These are phyloP conservation scores for Dujonia santamariae DNA, from an alignment of 1,139 yeast species.

Conservation along the genomic window DNA sequence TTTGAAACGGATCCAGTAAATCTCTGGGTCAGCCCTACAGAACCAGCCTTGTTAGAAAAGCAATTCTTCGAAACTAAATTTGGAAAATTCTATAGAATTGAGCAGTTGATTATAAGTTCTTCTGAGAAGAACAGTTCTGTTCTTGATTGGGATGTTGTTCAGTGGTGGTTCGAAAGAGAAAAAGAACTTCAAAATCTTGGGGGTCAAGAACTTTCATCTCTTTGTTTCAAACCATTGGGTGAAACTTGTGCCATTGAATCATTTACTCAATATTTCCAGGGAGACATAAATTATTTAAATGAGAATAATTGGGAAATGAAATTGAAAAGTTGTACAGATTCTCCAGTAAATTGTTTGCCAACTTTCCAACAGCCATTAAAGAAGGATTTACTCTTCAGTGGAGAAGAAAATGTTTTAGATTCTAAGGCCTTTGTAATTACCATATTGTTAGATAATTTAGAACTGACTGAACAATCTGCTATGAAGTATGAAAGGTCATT, in stretches of 20 bases:
- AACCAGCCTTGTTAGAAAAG: slow-evolving; percentile 70
- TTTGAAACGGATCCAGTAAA: slow-evolving; percentile 79
- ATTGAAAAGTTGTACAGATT: slow-evolving; percentile 58
- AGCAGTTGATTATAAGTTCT: slow-evolving; percentile 62
- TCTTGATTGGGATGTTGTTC: slow-evolving; percentile 57
- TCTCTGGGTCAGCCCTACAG: slow-evolving; percentile 84
- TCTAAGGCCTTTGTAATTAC: slow-evolving; percentile 78
- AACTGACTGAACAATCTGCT: slow-evolving; percentile 41
- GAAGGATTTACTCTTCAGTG: slow-evolving; percentile 59
- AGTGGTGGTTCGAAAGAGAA: slow-evolving; percentile 91
- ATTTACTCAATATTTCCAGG: slow-evolving; percentile 82
- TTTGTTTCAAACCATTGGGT: slow-evolving; percentile 76
- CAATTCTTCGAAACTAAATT: slow-evolving; percentile 71
- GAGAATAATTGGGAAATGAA: slow-evolving; percentile 52
- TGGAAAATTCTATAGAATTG: slow-evolving; percentile 90
- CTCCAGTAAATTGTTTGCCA: slow-evolving; percentile 90
- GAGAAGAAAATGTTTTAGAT: slow-evolving; percentile 44
- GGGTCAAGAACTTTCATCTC: slow-evolving; percentile 18
- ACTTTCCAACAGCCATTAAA: slow-evolving; percentile 87
- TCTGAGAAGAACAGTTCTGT: slow-evolving; percentile 64
- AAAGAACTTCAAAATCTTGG: slow-evolving; percentile 38
- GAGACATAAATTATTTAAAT: slow-evolving; percentile 52
- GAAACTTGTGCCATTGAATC: slow-evolving; percentile 88
- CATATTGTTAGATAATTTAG: slow-evolving; percentile 51
- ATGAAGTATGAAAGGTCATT: slow-evolving; percentile 63